These are phyloP conservation scores for Geotrichum aggregatum DNA, from an alignment of 1,139 yeast species.

Conservation along the genomic window DNA sequence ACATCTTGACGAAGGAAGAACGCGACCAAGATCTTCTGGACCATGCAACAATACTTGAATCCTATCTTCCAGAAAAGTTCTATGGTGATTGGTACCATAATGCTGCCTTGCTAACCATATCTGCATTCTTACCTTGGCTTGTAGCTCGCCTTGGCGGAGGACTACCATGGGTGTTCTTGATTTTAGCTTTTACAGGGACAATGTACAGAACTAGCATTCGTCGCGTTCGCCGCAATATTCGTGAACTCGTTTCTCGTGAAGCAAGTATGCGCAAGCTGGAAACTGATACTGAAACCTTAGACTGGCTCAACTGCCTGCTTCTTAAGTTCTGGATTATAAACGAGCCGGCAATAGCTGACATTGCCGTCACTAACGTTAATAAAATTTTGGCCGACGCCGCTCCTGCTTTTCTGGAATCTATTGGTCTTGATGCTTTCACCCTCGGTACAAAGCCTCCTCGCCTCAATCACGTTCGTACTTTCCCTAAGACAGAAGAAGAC, in stretches of 20 bases:
- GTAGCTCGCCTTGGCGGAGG: slow-evolving; percentile 75
- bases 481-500: slow-evolving; percentile 81
- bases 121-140: slow-evolving; percentile 69
- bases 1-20: slow-evolving; percentile 49
- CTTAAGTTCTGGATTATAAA: slow-evolving; percentile 87
- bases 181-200: slow-evolving; percentile 56
- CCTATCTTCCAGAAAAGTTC: slow-evolving; percentile 61
- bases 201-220: slow-evolving; percentile 81
- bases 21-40: slow-evolving; percentile 69
- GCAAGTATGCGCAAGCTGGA: slow-evolving; percentile 75
- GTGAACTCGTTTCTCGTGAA: slow-evolving; percentile 83
- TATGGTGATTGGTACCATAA: slow-evolving; percentile 97
- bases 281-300: slow-evolving; percentile 86
- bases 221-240: slow-evolving; percentile 64
- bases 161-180: slow-evolving; percentile 72
- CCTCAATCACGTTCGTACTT: slow-evolving; percentile 80
- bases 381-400: slow-evolving; percentile 68
- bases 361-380: slow-evolving; percentile 79
- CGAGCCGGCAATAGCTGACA: slow-evolving; percentile 86
- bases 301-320: slow-evolving; percentile 84
- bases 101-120: slow-evolving; percentile 60
- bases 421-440: slow-evolving; percentile 86
- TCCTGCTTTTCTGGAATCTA: slow-evolving; percentile 74
- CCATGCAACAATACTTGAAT: slow-evolving; percentile 65
- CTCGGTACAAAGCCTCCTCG: slow-evolving; percentile 95